Evolutionary conservation across 106 monocot species (phyloP).

Genomic region (Posidonia australis): DNA sequence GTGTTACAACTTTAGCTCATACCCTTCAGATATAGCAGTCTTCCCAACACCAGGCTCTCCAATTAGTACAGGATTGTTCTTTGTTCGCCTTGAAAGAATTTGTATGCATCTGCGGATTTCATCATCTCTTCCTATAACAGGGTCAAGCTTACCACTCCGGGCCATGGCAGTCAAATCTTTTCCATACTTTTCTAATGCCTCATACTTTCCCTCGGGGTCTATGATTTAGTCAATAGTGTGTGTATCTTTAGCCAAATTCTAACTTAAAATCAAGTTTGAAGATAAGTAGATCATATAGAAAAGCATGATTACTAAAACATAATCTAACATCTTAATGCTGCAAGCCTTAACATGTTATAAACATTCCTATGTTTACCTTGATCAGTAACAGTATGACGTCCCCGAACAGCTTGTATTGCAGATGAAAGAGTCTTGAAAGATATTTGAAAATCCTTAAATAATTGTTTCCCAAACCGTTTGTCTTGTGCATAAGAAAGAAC

Average conservation of each 20-base stretch:
- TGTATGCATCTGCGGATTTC: conserved; percentile 98
- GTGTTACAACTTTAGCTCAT: conserved; percentile 7
- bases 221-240: conserved; percentile 4
- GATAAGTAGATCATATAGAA: neutral
- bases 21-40: conserved; percentile 99
- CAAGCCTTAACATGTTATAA: neutral
- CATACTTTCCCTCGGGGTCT: conserved; percentile 99
- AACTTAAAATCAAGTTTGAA: neutral
- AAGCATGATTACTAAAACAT: neutral
- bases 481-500: conserved; percentile 83
- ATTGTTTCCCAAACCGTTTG: conserved; percentile 76
- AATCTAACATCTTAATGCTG: neutral
- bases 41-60: conserved; percentile 99
- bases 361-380: conserved; percentile 46
- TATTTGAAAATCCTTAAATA: conserved; percentile 87
- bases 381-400: conserved; percentile 79
- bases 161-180: conserved; percentile 99
- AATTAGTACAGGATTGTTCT: conserved; percentile 98
- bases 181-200: conserved; percentile 93
- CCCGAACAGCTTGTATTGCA: conserved; percentile 69
- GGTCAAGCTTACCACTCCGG: conserved; percentile 92
- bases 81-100: conserved; percentile 92
- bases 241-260: neutral
- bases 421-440: conserved; percentile 40
- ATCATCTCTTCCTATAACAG: conserved; percentile 99